Conservation (phyloP, 169 alveolate species). For the Plasmodium cynomolgi region DNA sequence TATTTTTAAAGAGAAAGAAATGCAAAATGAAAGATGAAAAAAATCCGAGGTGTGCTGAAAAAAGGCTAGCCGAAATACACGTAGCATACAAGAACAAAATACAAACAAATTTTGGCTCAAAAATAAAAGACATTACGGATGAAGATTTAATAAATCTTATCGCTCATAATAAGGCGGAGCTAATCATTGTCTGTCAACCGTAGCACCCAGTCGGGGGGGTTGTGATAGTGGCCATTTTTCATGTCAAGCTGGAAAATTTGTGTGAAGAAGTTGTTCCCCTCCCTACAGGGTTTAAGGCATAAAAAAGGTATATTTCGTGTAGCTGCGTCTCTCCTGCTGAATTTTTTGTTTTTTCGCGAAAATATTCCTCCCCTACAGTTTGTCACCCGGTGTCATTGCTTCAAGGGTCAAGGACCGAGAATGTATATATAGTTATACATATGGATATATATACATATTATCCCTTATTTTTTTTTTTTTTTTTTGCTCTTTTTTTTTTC, state of each 20-base stretch:
- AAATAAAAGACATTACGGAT: conserved; percentile 54
- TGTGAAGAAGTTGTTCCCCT: not conserved
- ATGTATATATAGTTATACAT: no score
- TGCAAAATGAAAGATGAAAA: not conserved
- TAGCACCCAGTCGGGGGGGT: not conserved
- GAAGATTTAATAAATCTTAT: conserved; percentile 54
- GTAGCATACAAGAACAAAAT: conserved; percentile 38
- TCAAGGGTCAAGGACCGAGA: no score
- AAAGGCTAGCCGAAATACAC: conserved; percentile 58
- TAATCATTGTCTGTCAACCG: conserved; percentile 38
- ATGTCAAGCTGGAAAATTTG: not conserved
- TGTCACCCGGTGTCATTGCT: no score
- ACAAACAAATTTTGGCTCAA: conserved; percentile 63
- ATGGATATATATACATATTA: no score
- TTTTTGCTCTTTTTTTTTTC: no score
- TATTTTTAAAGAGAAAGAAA: conserved; percentile 15
- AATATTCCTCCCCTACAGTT: no score
- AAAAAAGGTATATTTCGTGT: no score
- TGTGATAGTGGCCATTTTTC: not conserved
- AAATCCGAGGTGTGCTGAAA: not conserved
- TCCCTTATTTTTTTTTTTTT: no score
- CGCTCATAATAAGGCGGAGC: conserved; percentile 53
- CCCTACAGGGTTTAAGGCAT: not conserved
- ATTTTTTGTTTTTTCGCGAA: no score
- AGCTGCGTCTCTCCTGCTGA: no score